Evolutionary conservation across 192 early-diverging fungal species (phyloP).

Genomic region (Coemansia sp.): DNA sequence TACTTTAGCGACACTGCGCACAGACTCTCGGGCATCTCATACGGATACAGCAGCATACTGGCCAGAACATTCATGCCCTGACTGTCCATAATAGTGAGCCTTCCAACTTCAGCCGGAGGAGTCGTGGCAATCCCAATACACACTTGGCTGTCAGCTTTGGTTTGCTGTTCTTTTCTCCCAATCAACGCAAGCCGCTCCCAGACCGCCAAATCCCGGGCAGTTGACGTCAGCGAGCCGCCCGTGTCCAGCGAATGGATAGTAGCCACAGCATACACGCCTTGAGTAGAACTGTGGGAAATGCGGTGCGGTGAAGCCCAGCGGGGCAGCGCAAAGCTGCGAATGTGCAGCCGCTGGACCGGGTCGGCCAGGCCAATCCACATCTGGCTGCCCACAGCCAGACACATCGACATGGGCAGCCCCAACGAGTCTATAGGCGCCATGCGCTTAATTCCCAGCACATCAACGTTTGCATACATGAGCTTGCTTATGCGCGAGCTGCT

Average conservation of each 20-base stretch:
- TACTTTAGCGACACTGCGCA: constrained; percentile 26
- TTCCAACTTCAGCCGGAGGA: constrained; percentile 38
- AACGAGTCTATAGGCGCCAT: constrained; percentile 62
- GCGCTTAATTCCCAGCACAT: constrained; percentile 64
- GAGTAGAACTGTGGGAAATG: constrained; percentile 61
- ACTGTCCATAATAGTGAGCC: constrained; percentile 69
- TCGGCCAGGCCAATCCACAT: constrained; percentile 79
- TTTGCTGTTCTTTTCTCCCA: constrained; percentile 7
- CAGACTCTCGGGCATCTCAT: constrained; percentile 40
- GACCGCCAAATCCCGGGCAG: neutral
- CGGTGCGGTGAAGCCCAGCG: constrained; percentile 64
- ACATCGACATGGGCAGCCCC: constrained; percentile 57
- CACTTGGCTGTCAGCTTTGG: neutral
- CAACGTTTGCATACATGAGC: constrained; percentile 82
- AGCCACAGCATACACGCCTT: constrained; percentile 64
- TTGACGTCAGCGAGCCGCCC: constrained; percentile 5
- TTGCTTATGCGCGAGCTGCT: constrained; percentile 49
- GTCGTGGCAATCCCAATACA: constrained; percentile 1
- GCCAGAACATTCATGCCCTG: constrained; percentile 62
- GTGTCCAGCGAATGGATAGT: constrained; percentile 44
- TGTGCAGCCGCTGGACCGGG: constrained; percentile 81
- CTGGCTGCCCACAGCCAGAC: constrained; percentile 59
- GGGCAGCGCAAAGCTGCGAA: constrained; percentile 63
- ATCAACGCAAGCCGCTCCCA: constrained; percentile 18
- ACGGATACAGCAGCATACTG: constrained; percentile 21